These are phyloP conservation scores for Coniferiporia weirii DNA, from an alignment of 1,284 basidiomycete species.

Conservation along the genomic window DNA sequence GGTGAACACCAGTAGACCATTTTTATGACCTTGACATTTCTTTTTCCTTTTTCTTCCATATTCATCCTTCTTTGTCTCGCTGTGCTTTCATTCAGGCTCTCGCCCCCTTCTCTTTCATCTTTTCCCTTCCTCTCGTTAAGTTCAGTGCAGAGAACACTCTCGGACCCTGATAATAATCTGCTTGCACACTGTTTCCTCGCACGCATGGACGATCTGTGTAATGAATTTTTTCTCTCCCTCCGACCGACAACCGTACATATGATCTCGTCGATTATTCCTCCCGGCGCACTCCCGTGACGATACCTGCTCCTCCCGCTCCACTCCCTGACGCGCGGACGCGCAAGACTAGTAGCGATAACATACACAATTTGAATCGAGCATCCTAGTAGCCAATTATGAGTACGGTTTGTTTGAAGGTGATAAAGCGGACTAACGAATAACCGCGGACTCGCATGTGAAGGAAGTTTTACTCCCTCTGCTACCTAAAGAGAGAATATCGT, in stretches of 20 bases:
- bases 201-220: slow-evolving; percentile 10
- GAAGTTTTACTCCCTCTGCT: no score
- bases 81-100: not conserved
- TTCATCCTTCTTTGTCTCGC: slow-evolving; percentile 1
- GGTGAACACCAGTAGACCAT: slow-evolving; percentile 9
- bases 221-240: not conserved
- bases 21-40: not conserved
- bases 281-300: slow-evolving; percentile 1
- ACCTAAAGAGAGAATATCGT: no score
- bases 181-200: not conserved
- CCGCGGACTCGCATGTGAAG: no score
- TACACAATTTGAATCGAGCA: slow-evolving; percentile 1
- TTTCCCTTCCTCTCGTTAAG: not conserved
- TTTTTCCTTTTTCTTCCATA: not conserved
- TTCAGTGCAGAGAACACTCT: slow-evolving; percentile 12
- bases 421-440: no score
- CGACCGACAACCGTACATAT: not conserved
- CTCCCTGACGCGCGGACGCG: not conserved
- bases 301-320: not conserved
- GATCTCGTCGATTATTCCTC: not conserved
- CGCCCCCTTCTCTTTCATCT: not conserved
- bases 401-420: no score
- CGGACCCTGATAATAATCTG: slow-evolving; percentile 6
- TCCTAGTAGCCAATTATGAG: no score
- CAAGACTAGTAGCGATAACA: not conserved